Percentiles rank a stretch among this genome's conserved stretches.
These are phyloP conservation scores for Tolypocladium inflatum DNA, from an alignment of 2,329 filamentous ascomycete species.

Conservation along the genomic window DNA sequence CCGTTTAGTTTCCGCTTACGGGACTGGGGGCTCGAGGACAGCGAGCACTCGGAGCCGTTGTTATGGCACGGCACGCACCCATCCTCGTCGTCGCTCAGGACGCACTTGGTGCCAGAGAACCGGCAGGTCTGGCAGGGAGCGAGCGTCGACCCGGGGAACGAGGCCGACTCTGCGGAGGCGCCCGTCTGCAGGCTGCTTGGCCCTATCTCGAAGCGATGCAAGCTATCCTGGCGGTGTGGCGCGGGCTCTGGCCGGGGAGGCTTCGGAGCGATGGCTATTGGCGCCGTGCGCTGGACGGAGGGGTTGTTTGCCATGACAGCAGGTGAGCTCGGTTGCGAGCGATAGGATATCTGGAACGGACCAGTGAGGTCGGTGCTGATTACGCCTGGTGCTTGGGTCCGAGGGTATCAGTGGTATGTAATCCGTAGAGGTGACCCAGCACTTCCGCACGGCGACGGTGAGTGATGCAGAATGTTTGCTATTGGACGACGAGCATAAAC, in stretches of 20 bases:
- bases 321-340: slow-evolving; percentile 10
- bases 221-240: slow-evolving; percentile 36
- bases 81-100: slow-evolving; percentile 64
- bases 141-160: slow-evolving; percentile 28
- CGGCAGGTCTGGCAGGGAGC: slow-evolving; percentile 66
- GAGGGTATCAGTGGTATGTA: neutral
- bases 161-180: slow-evolving; percentile 41
- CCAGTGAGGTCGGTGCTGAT: neutral
- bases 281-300: slow-evolving; percentile 49
- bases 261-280: slow-evolving; percentile 57
- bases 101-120: slow-evolving; percentile 64
- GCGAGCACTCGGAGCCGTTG: slow-evolving; percentile 70
- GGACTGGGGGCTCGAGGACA: slow-evolving; percentile 65
- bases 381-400: neutral
- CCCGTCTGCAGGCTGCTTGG: slow-evolving; percentile 41
- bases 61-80: slow-evolving; percentile 70
- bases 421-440: neutral
- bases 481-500: neutral
- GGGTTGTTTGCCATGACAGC: slow-evolving; percentile 42
- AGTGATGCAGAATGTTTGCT: neutral
- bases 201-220: slow-evolving; percentile 37
- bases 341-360: slow-evolving; percentile 3
- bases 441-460: neutral
- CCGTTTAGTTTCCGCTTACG: slow-evolving; percentile 71
- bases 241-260: slow-evolving; percentile 33